These are phyloP conservation scores for Escovopsis sp. DNA, from an alignment of 2,329 filamentous ascomycete genomes.

Conservation along the genomic window DNA sequence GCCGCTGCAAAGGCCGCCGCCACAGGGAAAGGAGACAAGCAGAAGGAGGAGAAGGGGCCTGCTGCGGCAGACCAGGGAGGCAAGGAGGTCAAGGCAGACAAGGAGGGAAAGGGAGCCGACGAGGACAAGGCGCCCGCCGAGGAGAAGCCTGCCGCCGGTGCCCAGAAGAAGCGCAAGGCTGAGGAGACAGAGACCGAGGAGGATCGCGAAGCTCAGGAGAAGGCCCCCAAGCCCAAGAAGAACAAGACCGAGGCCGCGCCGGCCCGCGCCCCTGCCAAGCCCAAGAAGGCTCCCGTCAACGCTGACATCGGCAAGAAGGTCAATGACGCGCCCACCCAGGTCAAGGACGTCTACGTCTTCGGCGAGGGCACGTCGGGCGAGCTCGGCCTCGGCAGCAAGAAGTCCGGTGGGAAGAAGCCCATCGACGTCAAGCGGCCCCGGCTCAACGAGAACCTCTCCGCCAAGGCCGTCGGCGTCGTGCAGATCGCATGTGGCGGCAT, in stretches of 20 bases:
- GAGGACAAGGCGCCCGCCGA: constrained; percentile 11
- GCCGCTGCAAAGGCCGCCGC: constrained; percentile 10
- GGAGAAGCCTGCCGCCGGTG: constrained; percentile 10
- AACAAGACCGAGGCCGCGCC: constrained; percentile 10
- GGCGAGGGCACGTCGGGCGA: constrained; percentile 7
- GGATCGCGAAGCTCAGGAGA: constrained; percentile 9
- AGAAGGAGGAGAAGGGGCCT: constrained; percentile 11
- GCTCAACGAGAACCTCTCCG: constrained; percentile 52
- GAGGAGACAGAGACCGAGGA: constrained; percentile 14
- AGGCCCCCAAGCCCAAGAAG: constrained; percentile 11
- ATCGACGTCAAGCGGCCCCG: constrained; percentile 71
- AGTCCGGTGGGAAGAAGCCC: constrained; percentile 41
- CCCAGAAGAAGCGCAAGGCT: constrained; percentile 15
- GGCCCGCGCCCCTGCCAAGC: constrained; percentile 26
- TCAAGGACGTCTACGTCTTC: constrained; percentile 7
- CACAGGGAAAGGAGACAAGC: constrained; percentile 8
- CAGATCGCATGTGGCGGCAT: constrained; percentile 68
- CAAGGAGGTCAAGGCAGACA: too few relatives aligned
- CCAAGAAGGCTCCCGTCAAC: constrained; percentile 34
- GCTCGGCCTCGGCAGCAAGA: constrained; percentile 22
- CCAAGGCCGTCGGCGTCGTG: constrained; percentile 57
- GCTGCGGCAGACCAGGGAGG: constrained; percentile 1
- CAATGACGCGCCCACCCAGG: constrained; percentile 31
- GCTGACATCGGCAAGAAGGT: constrained; percentile 48
- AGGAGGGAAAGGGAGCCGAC: not conserved